phyloP scores from a whole-genome alignment of 2,329 filamentous ascomycete genomes.

The Fusarium odoratissimum region DNA sequence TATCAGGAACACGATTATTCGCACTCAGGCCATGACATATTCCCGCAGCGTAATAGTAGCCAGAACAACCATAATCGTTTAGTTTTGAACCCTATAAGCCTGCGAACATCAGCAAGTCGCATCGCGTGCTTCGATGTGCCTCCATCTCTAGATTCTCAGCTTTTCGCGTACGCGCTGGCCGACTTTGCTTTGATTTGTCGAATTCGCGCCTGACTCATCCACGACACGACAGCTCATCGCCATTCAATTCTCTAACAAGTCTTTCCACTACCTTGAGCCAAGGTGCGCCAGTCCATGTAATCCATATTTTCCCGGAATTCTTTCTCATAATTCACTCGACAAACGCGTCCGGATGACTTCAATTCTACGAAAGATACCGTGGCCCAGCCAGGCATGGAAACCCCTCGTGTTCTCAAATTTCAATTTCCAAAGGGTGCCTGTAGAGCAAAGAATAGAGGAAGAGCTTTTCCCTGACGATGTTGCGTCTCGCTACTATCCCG shows the following conservation, averaged over 20 bases:
- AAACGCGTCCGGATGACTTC: accelerated
- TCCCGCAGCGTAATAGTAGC: not conserved
- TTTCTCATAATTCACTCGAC: not conserved
- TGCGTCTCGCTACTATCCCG: constrained; percentile 40
- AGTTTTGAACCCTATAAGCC: too few relatives aligned
- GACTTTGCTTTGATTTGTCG: not conserved
- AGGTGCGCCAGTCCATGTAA: too few relatives aligned
- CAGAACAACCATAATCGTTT: not conserved
- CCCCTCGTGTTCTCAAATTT: constrained; percentile 34
- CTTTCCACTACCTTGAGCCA: not conserved
- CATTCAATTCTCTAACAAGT: not conserved
- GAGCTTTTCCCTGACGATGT: constrained; percentile 36
- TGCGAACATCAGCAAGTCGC: not conserved
- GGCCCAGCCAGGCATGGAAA: constrained; percentile 23
- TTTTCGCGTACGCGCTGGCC: not conserved
- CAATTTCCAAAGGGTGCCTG: constrained; percentile 10
- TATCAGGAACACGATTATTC: not conserved
- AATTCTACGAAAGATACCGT: constrained; percentile 15
- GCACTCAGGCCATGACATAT: not conserved
- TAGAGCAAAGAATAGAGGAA: constrained; percentile 29
- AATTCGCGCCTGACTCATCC: not conserved
- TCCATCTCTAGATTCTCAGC: not conserved
- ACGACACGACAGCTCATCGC: not conserved
- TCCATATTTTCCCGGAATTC: too few relatives aligned
- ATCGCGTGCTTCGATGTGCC: not conserved